A percentile compares a stretch with the other conserved stretches of the same genome.
Conservation (phyloP, 2,329 filamentous ascomycete genomes). For the Daldinia eschscholtzii region DNA sequence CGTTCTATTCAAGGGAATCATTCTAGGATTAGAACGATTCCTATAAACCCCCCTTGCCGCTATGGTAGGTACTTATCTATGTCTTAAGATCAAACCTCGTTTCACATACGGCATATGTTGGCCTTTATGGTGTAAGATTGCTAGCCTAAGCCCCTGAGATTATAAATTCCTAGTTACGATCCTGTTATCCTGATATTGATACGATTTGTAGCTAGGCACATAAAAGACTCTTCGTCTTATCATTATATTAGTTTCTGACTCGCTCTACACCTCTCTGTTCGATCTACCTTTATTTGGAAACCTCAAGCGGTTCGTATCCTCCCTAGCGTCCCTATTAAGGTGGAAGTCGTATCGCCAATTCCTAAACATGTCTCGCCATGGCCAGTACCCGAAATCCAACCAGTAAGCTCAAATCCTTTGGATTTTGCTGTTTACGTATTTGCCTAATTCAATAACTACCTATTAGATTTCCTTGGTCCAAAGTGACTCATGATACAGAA, state of each 20-base stretch:
- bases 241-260: background rate
- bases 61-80: background rate
- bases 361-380: background rate
- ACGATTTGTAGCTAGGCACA: too few relatives aligned
- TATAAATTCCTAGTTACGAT: background rate
- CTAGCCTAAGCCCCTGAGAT: background rate
- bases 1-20: too few relatives aligned
- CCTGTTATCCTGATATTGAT: background rate
- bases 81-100: background rate
- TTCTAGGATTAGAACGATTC: too few relatives aligned
- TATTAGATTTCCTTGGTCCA: background rate
- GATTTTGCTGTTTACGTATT: background rate
- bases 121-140: background rate
- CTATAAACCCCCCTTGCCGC: too few relatives aligned
- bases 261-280: background rate
- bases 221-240: background rate
- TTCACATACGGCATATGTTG: background rate
- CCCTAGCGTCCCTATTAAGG: background rate
- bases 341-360: background rate
- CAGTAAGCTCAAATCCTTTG: background rate
- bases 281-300: too few relatives aligned
- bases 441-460: background rate
- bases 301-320: too few relatives aligned
- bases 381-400: background rate
- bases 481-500: background rate